These are phyloP conservation scores for Colletotrichum acutatum DNA, from an alignment of 2,329 filamentous ascomycete genomes.

Conservation along the genomic window DNA sequence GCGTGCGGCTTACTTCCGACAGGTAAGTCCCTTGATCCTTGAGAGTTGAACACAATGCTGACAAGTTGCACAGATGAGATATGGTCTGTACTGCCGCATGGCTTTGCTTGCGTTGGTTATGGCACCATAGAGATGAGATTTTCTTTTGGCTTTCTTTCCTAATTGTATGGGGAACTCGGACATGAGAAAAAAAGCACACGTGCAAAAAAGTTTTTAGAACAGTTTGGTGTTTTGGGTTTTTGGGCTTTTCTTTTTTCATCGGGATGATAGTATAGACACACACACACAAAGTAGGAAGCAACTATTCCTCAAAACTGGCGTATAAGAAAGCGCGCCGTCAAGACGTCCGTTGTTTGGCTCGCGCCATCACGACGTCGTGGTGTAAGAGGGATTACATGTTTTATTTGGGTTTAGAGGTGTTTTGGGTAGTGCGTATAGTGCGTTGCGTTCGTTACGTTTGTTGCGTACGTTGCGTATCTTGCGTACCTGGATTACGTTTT, in stretches of 20 bases:
- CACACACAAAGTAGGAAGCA: slow-evolving; percentile 31
- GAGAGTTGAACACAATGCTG: slow-evolving; percentile 44
- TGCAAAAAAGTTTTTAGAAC: slow-evolving; percentile 22
- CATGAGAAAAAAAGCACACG: slow-evolving; percentile 17
- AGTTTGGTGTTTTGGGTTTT: slow-evolving; percentile 24
- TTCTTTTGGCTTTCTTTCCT: slow-evolving; percentile 31
- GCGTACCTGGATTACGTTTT: slow-evolving; percentile 22
- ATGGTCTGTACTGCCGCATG: slow-evolving; percentile 98
- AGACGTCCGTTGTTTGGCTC: slow-evolving; percentile 22
- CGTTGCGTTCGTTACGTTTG: slow-evolving; percentile 28
- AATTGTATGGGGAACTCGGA: slow-evolving; percentile 4
- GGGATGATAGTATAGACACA: slow-evolving; percentile 29
- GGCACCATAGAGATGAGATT: slow-evolving; percentile 46
- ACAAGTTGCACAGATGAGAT: slow-evolving; percentile 80
- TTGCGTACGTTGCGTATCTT: slow-evolving; percentile 25
- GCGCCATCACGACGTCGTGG: slow-evolving; percentile 18
- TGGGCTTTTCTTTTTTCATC: slow-evolving; percentile 4
- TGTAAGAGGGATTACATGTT: slow-evolving; percentile 16
- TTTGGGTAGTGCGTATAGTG: slow-evolving; percentile 27
- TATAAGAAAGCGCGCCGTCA: slow-evolving; percentile 20
- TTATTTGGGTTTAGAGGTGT: neutral
- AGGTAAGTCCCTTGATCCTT: slow-evolving; percentile 72
- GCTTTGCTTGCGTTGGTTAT: slow-evolving; percentile 94
- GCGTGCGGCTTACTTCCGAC: slow-evolving; percentile 96
- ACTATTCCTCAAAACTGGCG: slow-evolving; percentile 30